Conservation (phyloP, 2,329 filamentous ascomycete species). For the Nemania sp. region DNA sequence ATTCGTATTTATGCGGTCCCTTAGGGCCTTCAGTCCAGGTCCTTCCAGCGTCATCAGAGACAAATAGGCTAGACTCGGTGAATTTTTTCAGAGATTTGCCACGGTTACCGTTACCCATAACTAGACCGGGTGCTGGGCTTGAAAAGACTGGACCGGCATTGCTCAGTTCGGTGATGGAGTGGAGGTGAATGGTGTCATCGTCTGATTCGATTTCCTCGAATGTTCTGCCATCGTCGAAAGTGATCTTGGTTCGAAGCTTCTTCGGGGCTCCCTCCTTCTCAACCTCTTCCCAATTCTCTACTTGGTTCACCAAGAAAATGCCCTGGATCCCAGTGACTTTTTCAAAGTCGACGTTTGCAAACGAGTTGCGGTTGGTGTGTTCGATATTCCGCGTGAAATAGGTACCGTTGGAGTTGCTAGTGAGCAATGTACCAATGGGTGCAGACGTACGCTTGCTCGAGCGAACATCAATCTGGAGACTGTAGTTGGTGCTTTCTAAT, state of each 20-base stretch:
- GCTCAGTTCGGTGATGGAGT: constrained; percentile 83
- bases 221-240: constrained; percentile 90
- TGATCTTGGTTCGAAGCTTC: constrained; percentile 79
- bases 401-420: constrained; percentile 95
- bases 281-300: constrained; percentile 82
- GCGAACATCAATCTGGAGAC: constrained; percentile 94
- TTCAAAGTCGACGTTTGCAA: constrained; percentile 89
- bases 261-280: constrained; percentile 60
- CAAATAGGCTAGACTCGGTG: constrained; percentile 75
- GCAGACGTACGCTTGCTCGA: constrained; percentile 63
- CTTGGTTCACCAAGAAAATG: constrained; percentile 85
- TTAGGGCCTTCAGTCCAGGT: constrained; percentile 78
- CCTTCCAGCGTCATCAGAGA: constrained; percentile 88
- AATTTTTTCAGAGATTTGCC: constrained; percentile 74
- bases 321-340: constrained; percentile 91
- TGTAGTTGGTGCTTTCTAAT: constrained; percentile 95
- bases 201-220: constrained; percentile 74
- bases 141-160: constrained; percentile 90
- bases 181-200: constrained; percentile 75
- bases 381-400: constrained; percentile 92
- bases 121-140: constrained; percentile 86
- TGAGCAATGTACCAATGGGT: constrained; percentile 86
- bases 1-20: constrained; percentile 92
- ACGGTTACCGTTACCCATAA: constrained; percentile 93
- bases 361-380: constrained; percentile 81